Conservation (phyloP, 306 rosid genomes). For the Fragaria ananassa region DNA sequence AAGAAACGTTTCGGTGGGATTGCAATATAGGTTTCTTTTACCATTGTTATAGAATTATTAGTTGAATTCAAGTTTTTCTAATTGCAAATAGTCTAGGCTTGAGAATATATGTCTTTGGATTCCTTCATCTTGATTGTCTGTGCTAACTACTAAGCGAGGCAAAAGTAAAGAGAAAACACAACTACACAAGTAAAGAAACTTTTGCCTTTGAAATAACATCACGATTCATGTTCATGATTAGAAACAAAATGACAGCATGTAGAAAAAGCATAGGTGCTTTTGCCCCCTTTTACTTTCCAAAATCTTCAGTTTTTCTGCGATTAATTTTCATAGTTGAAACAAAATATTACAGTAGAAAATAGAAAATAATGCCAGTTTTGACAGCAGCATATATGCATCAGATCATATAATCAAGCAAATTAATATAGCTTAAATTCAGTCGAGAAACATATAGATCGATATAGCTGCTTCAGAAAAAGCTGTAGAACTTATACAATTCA, state of each 20-base stretch:
- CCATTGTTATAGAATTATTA: too few species aligned
- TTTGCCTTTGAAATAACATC: conserved; percentile 35
- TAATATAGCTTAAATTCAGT: not conserved
- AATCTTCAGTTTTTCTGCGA: not conserved
- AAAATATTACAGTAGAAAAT: not conserved
- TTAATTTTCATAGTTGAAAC: not conserved
- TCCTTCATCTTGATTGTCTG: too few species aligned
- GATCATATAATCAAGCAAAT: not conserved
- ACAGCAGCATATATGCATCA: not conserved
- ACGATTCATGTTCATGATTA: conserved; percentile 20
- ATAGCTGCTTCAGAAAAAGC: not conserved
- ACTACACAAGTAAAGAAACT: conserved; percentile 26
- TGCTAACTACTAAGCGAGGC: too few species aligned
- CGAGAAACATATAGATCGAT: not conserved
- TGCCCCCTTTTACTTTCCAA: conserved; percentile 12
- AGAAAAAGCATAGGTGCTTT: not conserved
- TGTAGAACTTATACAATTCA: not conserved
- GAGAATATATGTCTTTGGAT: not conserved
- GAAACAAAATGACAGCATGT: conserved; percentile 40
- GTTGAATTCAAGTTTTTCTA: too few species aligned
- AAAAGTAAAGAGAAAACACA: conserved; percentile 15
- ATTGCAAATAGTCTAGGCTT: not conserved
- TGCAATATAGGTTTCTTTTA: too few species aligned
- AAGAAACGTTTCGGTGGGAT: too few species aligned
- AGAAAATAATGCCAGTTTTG: not conserved